Evolutionary conservation across 2,329 filamentous ascomycete genomes (phyloP), one percentile per base, ranked within the genome.

Genomic region (Colletotrichum zoysiae): DNA sequence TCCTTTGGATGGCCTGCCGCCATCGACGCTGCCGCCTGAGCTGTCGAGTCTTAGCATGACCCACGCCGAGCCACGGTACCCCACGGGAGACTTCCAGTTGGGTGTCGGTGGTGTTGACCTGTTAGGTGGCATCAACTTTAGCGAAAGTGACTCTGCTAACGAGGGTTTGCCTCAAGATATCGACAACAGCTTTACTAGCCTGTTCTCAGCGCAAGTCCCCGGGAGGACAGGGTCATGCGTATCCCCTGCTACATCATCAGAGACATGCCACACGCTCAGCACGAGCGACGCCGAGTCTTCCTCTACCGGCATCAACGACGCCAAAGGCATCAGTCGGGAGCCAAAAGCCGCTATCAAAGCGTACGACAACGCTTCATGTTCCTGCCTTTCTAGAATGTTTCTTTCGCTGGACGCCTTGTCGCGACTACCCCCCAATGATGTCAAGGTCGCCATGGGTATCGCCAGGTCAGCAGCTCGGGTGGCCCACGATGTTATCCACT

Each of bases 401-500:
- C 81, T 86, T 6, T 83, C 87, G 5, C 80, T 89, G 3, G 83
- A 86, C 70, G 84, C 84, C 26, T 82, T 90, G 72, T 83, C 84
- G 60, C 81, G 80, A 51, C 81, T 88, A 1, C 84, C 30, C 30
- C 30, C 87, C 1, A 74, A 74, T 3, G 81, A 86, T 51, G 81
- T 88, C 23, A 79, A 80, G 44, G 76, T 81, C 2, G 87, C 86
- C 20, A 85, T 89, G 76, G 77, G 80, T 23, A 81, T 85, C 51
- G 84, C 86, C 14, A 85, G 87, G 7, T 77, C 81, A 61, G 86
- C 87, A 4, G 81, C 84, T 42, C 84, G 82, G 66, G 79, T 83
- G 0, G 87, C 86, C 1, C 85, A 89, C 77, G 80, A 86, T 48
- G 83, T 85, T 23, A 83, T 89, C 61, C 81, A 83, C 74, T 91